Base-by-base conservation (phyloP, 1,284 basidiomycete species). In the Golubevia pallescens region DNA sequence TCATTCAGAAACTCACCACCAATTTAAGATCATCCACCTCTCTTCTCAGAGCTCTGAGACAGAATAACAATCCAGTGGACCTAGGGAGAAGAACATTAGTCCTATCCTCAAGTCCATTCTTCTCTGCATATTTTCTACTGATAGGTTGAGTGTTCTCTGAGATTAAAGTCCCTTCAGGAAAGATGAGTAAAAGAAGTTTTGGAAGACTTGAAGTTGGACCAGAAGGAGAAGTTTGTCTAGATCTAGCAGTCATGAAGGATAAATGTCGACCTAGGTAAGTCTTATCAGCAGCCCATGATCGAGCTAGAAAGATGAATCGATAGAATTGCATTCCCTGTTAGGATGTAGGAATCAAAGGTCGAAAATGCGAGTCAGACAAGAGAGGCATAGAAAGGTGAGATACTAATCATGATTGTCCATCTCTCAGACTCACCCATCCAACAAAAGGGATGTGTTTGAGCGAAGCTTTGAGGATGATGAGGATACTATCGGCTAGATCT, bases 81-180 rank as follows among this genome's bases (percentile, higher is more conserved):
- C 79, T 54, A 0, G 79, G 79, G 8, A 78, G 61, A 10, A 80
- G 69, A 53, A 74, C 34, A 32, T 81, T 81, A 16, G 65, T 66
- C 4, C 68, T 57, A 60, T 80, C 75, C 13, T 70, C 64, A 74
- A 69, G 14, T 75, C 76, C 58, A 67, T 48, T 65, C 28, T 81
- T 81, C 16, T 78, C 74, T 1, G 79, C 79, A 60, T 74, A 81
- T 58, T 75, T 76, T 53, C 73, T 73, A 19, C 69, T 73, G 2
- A 64, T 24, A 21, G 79, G 77, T 20, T 76, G n/a, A 1, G 78
- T 78, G n/a, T 68, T 54, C 2, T 24, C 24, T 20, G 77, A 78
- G 6, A 81, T 74, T 4, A 81, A 66, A 6, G 79, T 81, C 4
- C 79, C 79, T 62, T 81, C 79, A 7, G 79, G 79, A 51, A 77